A percentile compares a stretch with the other conserved stretches of the same genome.
phyloP scores from a whole-genome alignment of 495 filamentous ascomycete species.

The Oidiodendron maius region DNA sequence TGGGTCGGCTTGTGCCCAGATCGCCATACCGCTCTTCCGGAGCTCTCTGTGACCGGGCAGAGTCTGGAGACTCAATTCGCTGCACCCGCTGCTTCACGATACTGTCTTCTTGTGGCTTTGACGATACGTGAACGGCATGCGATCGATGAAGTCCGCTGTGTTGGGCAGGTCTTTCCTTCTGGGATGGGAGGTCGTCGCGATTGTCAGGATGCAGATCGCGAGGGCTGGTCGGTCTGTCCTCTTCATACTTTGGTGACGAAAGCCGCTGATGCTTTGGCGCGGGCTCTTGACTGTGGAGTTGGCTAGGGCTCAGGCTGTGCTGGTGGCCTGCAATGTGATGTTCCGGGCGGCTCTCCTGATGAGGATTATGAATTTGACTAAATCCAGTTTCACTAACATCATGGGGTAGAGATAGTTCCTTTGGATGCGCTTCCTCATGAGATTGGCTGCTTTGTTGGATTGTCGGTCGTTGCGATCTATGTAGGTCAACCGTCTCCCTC shows the following conservation, averaged over 20 bases:
- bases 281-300: too few relatives aligned
- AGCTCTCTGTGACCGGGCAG: neutral
- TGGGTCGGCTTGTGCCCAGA: slow-evolving; percentile 13
- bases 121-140: slow-evolving; percentile 1
- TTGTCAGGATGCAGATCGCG: neutral
- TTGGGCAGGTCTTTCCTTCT: slow-evolving; percentile 3
- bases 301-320: neutral
- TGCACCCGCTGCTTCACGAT: slow-evolving; percentile 17
- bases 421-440: slow-evolving; percentile 6
- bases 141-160: slow-evolving; percentile 13
- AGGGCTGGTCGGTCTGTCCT: neutral
- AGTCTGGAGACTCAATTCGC: slow-evolving; percentile 19
- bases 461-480: slow-evolving; percentile 15
- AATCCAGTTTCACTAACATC: too few relatives aligned
- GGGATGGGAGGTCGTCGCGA: slow-evolving; percentile 13
- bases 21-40: slow-evolving; percentile 18
- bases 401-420: too few relatives aligned
- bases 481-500: slow-evolving; percentile 23
- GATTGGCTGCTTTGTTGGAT: neutral
- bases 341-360: too few relatives aligned
- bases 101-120: slow-evolving; percentile 7
- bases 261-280: neutral
- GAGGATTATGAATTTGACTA: too few relatives aligned
- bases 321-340: neutral
- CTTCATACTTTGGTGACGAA: neutral